phyloP scores from a whole-genome alignment of 2,329 filamentous ascomycete genomes.

The Trichoderma harzianum region DNA sequence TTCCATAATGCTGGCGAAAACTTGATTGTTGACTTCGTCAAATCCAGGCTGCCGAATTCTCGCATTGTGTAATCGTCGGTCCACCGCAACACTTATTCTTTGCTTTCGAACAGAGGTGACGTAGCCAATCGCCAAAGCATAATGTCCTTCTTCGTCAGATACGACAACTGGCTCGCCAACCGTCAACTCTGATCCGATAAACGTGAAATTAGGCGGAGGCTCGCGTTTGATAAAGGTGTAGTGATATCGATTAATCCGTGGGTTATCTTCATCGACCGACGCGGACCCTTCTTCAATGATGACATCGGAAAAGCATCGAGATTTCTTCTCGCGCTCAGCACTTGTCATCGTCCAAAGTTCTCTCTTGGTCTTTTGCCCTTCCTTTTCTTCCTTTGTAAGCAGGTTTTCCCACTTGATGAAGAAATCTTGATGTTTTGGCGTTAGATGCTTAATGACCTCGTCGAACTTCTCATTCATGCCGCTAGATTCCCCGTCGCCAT shows the following conservation, averaged over 20 bases:
- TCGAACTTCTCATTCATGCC: conserved; percentile 80
- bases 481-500: conserved; percentile 76
- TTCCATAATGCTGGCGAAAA: conserved; percentile 90
- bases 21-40: conserved; percentile 71
- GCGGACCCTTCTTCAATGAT: conserved; percentile 76
- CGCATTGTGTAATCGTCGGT: conserved; percentile 83
- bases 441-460: conserved; percentile 75
- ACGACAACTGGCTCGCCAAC: conserved; percentile 93
- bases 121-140: conserved; percentile 89
- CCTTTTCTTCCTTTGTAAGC: conserved; percentile 90
- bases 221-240: conserved; percentile 80
- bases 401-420: conserved; percentile 94
- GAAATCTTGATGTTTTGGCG: conserved; percentile 70
- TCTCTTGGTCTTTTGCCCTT: conserved; percentile 78
- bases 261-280: conserved; percentile 63
- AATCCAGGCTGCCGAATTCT: conserved; percentile 74
- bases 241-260: conserved; percentile 86
- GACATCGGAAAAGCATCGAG: conserved; percentile 85
- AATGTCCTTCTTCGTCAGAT: conserved; percentile 92
- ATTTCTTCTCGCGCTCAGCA: conserved; percentile 78
- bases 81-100: conserved; percentile 82
- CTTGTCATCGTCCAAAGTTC: conserved; percentile 98
- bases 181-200: conserved; percentile 83
- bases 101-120: conserved; percentile 73
- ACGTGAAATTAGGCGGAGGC: conserved; percentile 65